Conservation (phyloP, 73 alveolate genomes). For the Symbiodinium natans region DNA sequence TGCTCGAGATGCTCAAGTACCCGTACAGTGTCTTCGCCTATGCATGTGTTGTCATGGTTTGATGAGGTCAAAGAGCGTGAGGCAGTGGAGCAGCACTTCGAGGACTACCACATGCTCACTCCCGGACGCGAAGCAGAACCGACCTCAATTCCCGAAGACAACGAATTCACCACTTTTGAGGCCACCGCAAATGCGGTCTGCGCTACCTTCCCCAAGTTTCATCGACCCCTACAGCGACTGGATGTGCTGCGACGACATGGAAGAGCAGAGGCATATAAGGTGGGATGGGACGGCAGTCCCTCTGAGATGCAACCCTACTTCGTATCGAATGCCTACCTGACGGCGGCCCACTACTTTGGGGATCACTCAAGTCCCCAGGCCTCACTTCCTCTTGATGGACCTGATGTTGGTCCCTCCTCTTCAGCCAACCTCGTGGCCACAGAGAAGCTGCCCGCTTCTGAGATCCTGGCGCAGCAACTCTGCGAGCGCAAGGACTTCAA, state of each 20-base stretch:
- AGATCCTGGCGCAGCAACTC: background rate
- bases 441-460: background rate
- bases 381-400: background rate
- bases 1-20: background rate
- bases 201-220: no score
- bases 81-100: background rate
- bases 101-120: background rate
- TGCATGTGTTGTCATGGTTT: background rate
- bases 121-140: background rate
- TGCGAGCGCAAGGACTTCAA: background rate
- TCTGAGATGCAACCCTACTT: conserved; percentile 18
- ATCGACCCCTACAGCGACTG: background rate
- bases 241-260: background rate
- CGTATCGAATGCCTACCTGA: background rate
- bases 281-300: conserved; percentile 28
- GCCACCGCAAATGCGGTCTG: no score
- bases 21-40: background rate
- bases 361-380: background rate
- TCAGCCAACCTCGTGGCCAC: background rate
- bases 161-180: background rate
- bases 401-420: background rate
- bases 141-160: background rate
- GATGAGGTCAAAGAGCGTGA: background rate
- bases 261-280: background rate
- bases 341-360: background rate